Percentiles rank a stretch among this genome's conserved stretches.
Evolutionary conservation across 1,284 basidiomycete genomes (phyloP).

Genomic region (Trichosporon ovoides): DNA sequence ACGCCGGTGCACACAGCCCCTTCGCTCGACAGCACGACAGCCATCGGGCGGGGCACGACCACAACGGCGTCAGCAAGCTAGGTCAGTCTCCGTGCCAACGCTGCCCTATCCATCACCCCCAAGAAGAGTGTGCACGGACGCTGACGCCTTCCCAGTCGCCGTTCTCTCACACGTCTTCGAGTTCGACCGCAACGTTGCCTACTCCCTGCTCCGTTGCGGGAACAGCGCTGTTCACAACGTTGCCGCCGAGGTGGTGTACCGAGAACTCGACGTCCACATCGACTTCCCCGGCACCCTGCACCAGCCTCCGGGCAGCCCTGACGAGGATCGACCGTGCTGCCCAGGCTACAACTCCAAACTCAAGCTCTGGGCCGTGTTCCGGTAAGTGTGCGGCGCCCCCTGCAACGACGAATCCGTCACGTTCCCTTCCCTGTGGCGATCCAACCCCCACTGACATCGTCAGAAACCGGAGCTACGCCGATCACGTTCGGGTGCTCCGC

Average conservation of each 20-base stretch:
- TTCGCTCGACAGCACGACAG: not conserved
- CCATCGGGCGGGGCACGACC: too few relatives aligned
- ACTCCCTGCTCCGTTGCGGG: slow-evolving; percentile 6
- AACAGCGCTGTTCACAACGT: slow-evolving; percentile 6
- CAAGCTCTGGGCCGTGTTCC: slow-evolving; percentile 7
- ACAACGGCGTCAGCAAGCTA: not conserved
- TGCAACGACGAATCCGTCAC: not conserved
- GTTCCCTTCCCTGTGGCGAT: too few relatives aligned
- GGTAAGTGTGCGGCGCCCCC: slow-evolving; percentile 1
- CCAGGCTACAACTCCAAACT: slow-evolving; percentile 6
- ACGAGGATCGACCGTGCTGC: slow-evolving; percentile 10
- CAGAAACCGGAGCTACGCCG: slow-evolving; percentile 11
- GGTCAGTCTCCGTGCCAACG: too few relatives aligned
- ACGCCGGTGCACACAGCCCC: not conserved
- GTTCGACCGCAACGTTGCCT: not conserved
- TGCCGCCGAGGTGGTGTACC: slow-evolving; percentile 7
- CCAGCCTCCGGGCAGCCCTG: not conserved
- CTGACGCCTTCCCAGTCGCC: slow-evolving; percentile 10
- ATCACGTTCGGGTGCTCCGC: slow-evolving; percentile 13
- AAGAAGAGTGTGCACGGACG: slow-evolving; percentile 5
- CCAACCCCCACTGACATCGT: not conserved
- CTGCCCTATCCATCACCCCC: too few relatives aligned
- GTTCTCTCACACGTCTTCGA: slow-evolving; percentile 13
- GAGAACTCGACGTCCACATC: slow-evolving; percentile 15
- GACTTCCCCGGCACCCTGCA: slow-evolving; percentile 14